These are phyloP conservation scores for Trifolium dubium DNA, from an alignment of 306 rosid genomes.

Conservation along the genomic window DNA sequence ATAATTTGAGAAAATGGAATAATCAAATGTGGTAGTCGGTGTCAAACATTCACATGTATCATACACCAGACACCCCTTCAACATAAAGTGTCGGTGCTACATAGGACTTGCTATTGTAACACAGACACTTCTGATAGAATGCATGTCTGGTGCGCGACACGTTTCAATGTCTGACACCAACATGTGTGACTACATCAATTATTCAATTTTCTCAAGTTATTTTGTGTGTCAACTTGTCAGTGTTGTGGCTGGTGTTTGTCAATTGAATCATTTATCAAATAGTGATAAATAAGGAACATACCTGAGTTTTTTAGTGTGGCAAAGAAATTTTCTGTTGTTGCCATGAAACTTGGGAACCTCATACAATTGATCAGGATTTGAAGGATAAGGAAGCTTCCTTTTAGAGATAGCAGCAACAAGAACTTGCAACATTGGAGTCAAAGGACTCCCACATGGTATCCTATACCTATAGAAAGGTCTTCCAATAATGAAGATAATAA, in stretches of 20 bases:
- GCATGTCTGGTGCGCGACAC: not conserved
- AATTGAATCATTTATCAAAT: not conserved
- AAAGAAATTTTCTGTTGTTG: conserved; percentile 54
- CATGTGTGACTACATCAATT: no score
- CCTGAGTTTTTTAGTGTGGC: conserved; percentile 81
- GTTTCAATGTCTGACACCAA: not conserved
- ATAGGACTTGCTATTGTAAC: not conserved
- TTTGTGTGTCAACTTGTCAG: no score
- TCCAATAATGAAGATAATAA: conserved; percentile 68
- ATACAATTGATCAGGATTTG: conserved; percentile 60
- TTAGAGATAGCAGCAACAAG: conserved; percentile 79
- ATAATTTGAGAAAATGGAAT: no score
- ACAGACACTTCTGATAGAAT: not conserved
- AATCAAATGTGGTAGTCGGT: no score
- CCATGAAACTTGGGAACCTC: conserved; percentile 54
- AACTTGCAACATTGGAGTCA: conserved; percentile 90
- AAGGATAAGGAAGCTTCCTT: conserved; percentile 67
- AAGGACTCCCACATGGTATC: conserved; percentile 79
- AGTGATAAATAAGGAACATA: conserved; percentile 31
- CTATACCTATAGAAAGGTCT: conserved; percentile 71
- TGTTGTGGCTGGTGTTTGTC: no score
- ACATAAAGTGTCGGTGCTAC: not conserved
- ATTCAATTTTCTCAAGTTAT: no score
- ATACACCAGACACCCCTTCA: not conserved
- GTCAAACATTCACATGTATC: no score